Percentiles rank a stretch among this genome's conserved stretches.
Conservation (phyloP, 257 asterid genomes). For the Forsythia viridissima region DNA sequence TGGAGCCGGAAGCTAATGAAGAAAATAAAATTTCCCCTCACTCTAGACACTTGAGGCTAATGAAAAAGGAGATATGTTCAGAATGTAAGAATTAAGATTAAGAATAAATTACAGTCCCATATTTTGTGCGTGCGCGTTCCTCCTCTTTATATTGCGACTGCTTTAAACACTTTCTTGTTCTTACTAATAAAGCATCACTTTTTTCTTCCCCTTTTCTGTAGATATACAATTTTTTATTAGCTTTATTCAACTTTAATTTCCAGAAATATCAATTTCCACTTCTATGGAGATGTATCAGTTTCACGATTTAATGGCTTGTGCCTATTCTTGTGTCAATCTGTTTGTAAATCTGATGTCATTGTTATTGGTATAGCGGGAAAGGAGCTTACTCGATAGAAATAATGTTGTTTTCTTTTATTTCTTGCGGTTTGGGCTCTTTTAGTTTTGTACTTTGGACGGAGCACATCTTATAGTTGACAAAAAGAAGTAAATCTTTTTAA, state of each 20-base stretch:
- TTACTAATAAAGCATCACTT: background rate
- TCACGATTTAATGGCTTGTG: background rate
- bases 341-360: background rate
- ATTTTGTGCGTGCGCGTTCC: background rate
- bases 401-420: background rate
- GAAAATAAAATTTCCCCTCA: background rate
- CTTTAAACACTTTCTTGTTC: background rate
- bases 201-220: background rate
- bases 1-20: background rate
- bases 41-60: background rate
- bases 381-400: background rate
- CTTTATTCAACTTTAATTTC: background rate
- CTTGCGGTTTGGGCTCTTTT: background rate
- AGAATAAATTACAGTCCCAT: background rate
- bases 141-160: background rate
- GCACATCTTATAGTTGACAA: conserved; percentile 6
- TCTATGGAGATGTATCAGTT: background rate
- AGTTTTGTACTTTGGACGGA: background rate
- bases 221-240: background rate
- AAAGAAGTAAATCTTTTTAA: conserved; percentile 14
- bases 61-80: background rate
- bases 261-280: background rate
- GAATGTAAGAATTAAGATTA: background rate
- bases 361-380: background rate
- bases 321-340: background rate